Evolutionary conservation across 371 early-diverging fungal species (phyloP).

Genomic region (Choanephora cucurbitarum): DNA sequence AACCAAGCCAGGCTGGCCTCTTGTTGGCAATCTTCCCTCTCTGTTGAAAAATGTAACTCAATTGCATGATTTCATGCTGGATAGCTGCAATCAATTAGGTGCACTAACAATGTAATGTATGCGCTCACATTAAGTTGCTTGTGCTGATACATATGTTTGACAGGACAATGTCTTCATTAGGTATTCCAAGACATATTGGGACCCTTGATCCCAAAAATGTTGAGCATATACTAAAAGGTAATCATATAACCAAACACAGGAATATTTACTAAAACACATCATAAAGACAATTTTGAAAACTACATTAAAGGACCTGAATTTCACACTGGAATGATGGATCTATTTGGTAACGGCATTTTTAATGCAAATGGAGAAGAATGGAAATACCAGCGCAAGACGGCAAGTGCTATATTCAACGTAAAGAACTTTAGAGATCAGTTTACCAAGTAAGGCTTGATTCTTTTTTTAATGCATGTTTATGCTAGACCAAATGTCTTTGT

Average conservation of each 20-base stretch:
- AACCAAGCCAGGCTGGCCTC: slow-evolving; percentile 23
- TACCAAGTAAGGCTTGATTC: slow-evolving; percentile 32
- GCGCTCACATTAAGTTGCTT: neutral
- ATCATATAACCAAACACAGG: too few relatives aligned
- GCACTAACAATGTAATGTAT: slow-evolving; percentile 19
- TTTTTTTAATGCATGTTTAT: neutral
- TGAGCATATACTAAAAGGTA: slow-evolving; percentile 37
- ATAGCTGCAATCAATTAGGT: slow-evolving; percentile 20
- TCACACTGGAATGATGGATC: slow-evolving; percentile 21
- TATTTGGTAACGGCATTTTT: slow-evolving; percentile 41
- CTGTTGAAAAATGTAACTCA: slow-evolving; percentile 15
- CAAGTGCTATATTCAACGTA: slow-evolving; percentile 53
- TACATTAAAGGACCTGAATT: slow-evolving; percentile 36
- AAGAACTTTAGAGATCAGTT: slow-evolving; percentile 57
- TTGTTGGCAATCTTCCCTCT: slow-evolving; percentile 26
- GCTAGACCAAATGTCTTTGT: neutral
- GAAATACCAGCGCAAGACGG: slow-evolving; percentile 41
- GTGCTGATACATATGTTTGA: neutral
- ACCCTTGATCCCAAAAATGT: slow-evolving; percentile 36
- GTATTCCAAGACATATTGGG: slow-evolving; percentile 17
- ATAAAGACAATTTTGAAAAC: slow-evolving; percentile 35
- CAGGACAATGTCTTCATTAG: slow-evolving; percentile 22
- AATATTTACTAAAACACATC: neutral
- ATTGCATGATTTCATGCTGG: slow-evolving; percentile 27
- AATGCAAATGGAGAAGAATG: slow-evolving; percentile 47